Evolutionary conservation across 768 basidiomycete species (phyloP), one percentile per base, ranked within the genome.

Genomic region (Wakefieldia striispora): DNA sequence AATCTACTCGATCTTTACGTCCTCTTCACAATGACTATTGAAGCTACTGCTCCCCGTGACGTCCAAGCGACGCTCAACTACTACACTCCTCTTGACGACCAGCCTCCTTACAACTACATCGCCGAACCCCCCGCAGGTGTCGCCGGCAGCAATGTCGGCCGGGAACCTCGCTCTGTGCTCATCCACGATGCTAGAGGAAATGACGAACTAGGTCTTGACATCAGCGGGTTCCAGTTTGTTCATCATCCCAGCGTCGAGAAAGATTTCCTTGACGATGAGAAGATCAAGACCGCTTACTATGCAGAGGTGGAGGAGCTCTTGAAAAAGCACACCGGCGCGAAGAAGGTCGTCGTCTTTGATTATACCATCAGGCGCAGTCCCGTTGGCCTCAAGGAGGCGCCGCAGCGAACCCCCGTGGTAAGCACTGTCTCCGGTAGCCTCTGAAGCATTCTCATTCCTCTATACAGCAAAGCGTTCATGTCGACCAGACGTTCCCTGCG

Each of bases 291-390:
- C 6, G 57, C 40, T 35, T 76, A 77, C 40, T 76, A 75, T 52
- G 49, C 59, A 33, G 75, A 77, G 58, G 62, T 68, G 1, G 67
- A 68, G 48, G 67, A 70, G 47, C 50, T 75, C 17, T 39, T 75
- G 53, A 75, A 70, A 64, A 60, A 45, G 33, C 51, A 68, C 13
- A 58, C 66, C 0, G 70, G 69, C 7, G 71, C 67, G 5, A 70
- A 65, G 58, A 58, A 58, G 38, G 64, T 73, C 37, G 56, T 73
- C 50, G 61, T 75, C 46, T 77, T 76, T 43, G 73, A 75, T 53
- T 71, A 75, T 44, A 75, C 71, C 26, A 67, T 69, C 55, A 62
- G 71, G 65, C 61, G 40, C 17, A 63, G 43, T 7, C 4, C 33
- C 14, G 33, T 33, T 16, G 33, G 33, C 33, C 33, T 33, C 1